Conservation (phyloP, 257 asterid genomes). For the Nemophila menziesii region DNA sequence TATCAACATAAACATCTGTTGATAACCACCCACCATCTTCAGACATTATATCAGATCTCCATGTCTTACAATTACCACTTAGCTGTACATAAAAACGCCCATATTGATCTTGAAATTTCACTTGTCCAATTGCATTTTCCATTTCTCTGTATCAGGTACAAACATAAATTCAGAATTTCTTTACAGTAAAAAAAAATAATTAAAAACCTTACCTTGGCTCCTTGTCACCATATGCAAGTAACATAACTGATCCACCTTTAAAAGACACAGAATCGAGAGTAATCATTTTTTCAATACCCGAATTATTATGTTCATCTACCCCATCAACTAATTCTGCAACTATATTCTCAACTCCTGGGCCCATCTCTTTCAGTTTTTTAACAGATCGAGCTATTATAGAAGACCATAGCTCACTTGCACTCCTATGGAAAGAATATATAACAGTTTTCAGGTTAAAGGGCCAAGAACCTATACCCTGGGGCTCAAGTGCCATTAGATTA, state of each 20-base stretch:
- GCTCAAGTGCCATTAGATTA: constrained; percentile 19
- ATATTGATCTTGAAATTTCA: constrained; percentile 74
- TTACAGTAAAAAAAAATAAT: constrained; percentile 20
- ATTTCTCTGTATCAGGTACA: constrained; percentile 64
- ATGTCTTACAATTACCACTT: constrained; percentile 81
- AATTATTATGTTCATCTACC: constrained; percentile 36
- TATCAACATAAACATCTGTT: constrained; percentile 83
- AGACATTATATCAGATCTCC: constrained; percentile 68
- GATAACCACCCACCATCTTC: constrained; percentile 99
- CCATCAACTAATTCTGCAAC: constrained; percentile 58
- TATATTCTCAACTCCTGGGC: constrained; percentile 47
- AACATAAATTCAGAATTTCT: no score
- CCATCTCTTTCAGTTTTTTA: constrained; percentile 49
- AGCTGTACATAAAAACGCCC: constrained; percentile 79
- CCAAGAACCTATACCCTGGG: constrained; percentile 16
- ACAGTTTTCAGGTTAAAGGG: constrained; percentile 30
- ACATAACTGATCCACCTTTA: constrained; percentile 75
- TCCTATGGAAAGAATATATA: constrained; percentile 28
- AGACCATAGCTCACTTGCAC: constrained; percentile 33
- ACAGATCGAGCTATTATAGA: constrained; percentile 38
- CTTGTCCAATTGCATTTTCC: constrained; percentile 73
- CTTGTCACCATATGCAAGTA: constrained; percentile 88
- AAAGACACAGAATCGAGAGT: constrained; percentile 77
- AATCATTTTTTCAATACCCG: constrained; percentile 43
- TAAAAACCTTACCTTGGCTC: constrained; percentile 72